phyloP scores from a whole-genome alignment of 352 stramenopile genomes.

The Phytophthora crassamura region DNA sequence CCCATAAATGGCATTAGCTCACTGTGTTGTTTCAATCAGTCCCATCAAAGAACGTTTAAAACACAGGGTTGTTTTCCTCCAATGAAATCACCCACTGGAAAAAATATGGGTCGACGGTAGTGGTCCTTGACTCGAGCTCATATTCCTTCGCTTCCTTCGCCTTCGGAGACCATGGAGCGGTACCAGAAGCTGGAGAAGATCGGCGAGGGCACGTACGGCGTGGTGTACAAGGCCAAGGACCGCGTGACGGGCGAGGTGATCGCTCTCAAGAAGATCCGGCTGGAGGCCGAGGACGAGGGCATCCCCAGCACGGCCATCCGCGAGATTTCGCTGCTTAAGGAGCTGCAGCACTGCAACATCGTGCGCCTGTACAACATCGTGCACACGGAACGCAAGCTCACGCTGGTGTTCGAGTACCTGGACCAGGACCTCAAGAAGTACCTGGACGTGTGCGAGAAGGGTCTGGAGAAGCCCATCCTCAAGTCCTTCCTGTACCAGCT shows the following conservation, averaged over 20 bases:
- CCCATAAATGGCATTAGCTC: neutral
- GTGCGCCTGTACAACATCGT: slow-evolving; percentile 99
- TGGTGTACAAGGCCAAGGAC: slow-evolving; percentile 98
- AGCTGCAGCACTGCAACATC: slow-evolving; percentile 98
- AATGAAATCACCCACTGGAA: slow-evolving; percentile 10
- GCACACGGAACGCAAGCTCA: slow-evolving; percentile 99
- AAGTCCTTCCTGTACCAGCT: slow-evolving; percentile 99
- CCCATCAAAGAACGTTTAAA: too few species aligned
- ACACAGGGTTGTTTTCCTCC: neutral
- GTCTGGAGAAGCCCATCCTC: slow-evolving; percentile 92
- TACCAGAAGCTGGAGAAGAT: slow-evolving; percentile 98
- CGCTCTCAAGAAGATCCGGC: slow-evolving; percentile 99
- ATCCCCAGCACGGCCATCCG: slow-evolving; percentile 98
- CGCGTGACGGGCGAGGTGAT: slow-evolving; percentile 97
- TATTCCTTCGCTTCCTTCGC: slow-evolving; percentile 14
- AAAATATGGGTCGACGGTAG: slow-evolving; percentile 19
- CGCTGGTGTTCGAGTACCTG: slow-evolving; percentile 99
- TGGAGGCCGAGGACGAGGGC: slow-evolving; percentile 98
- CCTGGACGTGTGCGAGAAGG: slow-evolving; percentile 98
- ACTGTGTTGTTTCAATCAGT: too few species aligned
- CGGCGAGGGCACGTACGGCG: slow-evolving; percentile 96
- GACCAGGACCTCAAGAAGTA: slow-evolving; percentile 99
- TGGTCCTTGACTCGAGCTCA: slow-evolving; percentile 17
- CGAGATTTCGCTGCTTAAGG: slow-evolving; percentile 98
- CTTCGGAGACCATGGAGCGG: slow-evolving; percentile 70